A percentile compares a stretch with the other conserved stretches of the same genome.
Evolutionary conservation across 495 filamentous ascomycete genomes (phyloP).

Genomic region (Podospora sp.): DNA sequence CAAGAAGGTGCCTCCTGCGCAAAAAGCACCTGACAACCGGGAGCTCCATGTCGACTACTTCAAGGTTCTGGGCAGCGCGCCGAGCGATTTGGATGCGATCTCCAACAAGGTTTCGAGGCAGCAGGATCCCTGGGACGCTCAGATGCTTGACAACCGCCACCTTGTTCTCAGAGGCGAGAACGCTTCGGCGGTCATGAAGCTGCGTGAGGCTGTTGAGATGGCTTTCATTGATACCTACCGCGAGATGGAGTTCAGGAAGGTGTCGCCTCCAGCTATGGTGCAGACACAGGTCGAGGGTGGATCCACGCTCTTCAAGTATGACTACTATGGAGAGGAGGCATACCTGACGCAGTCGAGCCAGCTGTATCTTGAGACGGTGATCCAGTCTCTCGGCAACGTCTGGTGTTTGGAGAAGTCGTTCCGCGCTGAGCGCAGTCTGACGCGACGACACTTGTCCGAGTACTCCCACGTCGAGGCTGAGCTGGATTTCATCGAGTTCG

Average conservation of each 20-base stretch:
- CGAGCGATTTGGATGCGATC: conserved; percentile 86
- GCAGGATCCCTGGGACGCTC: conserved; percentile 67
- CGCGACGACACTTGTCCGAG: conserved; percentile 70
- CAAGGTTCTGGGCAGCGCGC: conserved; percentile 77
- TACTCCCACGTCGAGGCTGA: conserved; percentile 98
- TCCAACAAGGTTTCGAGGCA: conserved; percentile 84
- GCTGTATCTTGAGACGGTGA: conserved; percentile 94
- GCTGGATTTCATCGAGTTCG: conserved; percentile 93
- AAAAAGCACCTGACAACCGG: conserved; percentile 80
- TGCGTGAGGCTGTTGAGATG: conserved; percentile 78
- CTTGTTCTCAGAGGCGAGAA: conserved; percentile 88
- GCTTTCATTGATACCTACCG: conserved; percentile 84
- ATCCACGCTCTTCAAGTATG: conserved; percentile 87
- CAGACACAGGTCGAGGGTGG: conserved; percentile 98
- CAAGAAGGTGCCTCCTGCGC: conserved; percentile 75
- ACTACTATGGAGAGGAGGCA: conserved; percentile 92
- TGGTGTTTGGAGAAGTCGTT: conserved; percentile 99
- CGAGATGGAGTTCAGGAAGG: conserved; percentile 77
- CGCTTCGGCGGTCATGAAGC: conserved; percentile 86
- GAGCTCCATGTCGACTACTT: conserved; percentile 96
- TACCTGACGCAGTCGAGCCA: conserved; percentile 98
- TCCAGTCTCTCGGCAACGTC: conserved; percentile 88
- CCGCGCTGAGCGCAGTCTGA: conserved; percentile 94
- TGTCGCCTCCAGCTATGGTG: conserved; percentile 94
- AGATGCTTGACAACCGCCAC: conserved; percentile 89